Conservation (phyloP, 1,284 basidiomycete genomes). For the Agroathelia rolfsii region DNA sequence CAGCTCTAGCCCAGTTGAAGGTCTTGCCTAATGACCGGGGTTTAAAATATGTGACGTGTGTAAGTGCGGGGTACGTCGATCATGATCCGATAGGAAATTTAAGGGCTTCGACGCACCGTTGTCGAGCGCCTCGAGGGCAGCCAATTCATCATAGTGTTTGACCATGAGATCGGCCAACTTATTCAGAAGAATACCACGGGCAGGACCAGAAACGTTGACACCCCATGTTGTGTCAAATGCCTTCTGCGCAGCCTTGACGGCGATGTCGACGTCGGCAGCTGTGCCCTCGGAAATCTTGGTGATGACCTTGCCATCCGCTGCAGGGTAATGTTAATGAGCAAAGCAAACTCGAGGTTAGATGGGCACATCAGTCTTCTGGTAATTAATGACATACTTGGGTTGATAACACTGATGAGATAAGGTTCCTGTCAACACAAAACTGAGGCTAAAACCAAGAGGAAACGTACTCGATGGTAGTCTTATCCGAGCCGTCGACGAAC, state of each 20-base stretch:
- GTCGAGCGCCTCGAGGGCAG: conserved; percentile 75
- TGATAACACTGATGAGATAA: conserved; percentile 50
- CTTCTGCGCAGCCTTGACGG: conserved; percentile 69
- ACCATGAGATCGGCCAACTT: conserved; percentile 75
- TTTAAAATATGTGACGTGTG: no score
- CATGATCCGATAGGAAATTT: no score
- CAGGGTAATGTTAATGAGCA: conserved; percentile 1
- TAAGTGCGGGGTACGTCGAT: no score
- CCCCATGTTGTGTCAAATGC: conserved; percentile 76
- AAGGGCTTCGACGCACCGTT: conserved; percentile 47
- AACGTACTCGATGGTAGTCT: conserved; percentile 59
- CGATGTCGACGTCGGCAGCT: conserved; percentile 63
- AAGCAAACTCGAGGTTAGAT: neutral
- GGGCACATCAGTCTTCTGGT: neutral
- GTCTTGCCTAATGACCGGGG: conserved; percentile 47
- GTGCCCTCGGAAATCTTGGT: conserved; percentile 62
- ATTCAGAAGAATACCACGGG: conserved; percentile 56
- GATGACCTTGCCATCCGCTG: conserved; percentile 63
- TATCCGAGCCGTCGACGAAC: conserved; percentile 63
- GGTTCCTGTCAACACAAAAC: conserved; percentile 8
- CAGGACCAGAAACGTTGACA: conserved; percentile 45
- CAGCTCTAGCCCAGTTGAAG: conserved; percentile 37
- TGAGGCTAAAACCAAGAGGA: conserved; percentile 1
- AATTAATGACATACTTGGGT: conserved; percentile 41
- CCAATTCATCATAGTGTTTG: conserved; percentile 58